phyloP scores from a whole-genome alignment of 257 asterid species.

The Solanum chaucha region DNA sequence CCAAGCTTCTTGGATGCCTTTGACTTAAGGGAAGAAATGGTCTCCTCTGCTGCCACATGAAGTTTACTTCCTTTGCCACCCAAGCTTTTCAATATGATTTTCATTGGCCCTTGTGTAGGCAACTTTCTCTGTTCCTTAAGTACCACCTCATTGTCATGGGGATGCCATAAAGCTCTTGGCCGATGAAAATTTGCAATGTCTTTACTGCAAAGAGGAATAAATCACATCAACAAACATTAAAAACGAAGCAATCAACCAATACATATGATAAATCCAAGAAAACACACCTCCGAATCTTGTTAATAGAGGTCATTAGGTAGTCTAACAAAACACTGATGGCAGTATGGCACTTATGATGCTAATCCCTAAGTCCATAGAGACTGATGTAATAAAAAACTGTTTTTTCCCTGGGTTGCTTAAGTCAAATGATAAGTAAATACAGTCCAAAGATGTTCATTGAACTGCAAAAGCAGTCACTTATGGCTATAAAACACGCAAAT shows the following conservation, averaged over 20 bases:
- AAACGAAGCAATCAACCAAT: neutral
- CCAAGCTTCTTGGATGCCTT: constrained; percentile 97
- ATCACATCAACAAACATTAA: constrained; percentile 14
- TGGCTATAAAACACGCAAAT: neutral
- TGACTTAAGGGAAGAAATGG: constrained; percentile 68
- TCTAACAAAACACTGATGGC: neutral
- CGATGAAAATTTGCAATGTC: constrained; percentile 97
- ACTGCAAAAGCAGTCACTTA: neutral
- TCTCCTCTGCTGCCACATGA: constrained; percentile 88
- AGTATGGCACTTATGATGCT: neutral
- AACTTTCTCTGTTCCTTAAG: constrained; percentile 63
- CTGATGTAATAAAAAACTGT: neutral
- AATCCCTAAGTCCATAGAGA: neutral
- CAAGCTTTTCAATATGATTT: constrained; percentile 91
- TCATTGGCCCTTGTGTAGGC: constrained; percentile 74
- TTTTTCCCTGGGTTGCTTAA: neutral
- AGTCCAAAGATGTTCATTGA: neutral
- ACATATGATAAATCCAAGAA: neutral
- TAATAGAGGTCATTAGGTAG: neutral
- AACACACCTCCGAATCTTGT: neutral
- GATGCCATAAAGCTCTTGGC: constrained; percentile 93
- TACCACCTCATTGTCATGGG: constrained; percentile 95
- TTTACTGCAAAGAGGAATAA: constrained; percentile 55
- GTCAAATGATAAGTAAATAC: neutral
- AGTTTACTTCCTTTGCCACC: constrained; percentile 98